Evolutionary conservation across 345 rosid genomes (phyloP), one percentile per base, ranked within the genome.

Genomic region (Salix viminalis): DNA sequence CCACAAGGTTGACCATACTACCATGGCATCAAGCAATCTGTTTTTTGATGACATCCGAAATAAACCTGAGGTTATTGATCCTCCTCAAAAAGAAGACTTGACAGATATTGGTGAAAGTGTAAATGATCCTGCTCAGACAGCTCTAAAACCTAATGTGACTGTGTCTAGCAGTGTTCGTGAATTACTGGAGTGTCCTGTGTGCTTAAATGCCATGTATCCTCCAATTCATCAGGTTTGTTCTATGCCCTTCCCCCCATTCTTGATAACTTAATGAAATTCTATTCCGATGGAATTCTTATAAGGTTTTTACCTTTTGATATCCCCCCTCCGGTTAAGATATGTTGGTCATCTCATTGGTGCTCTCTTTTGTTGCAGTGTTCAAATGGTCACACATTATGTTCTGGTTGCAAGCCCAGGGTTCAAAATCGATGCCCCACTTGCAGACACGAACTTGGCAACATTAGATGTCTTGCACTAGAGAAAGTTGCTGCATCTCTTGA

Each of bases 351-450:
- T 65, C 71, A 69, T 41, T 34, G 58, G 41, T 75, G 54, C 76
- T 68, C 23, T 61, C 68, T 72, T 54, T 37, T 67, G 37, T 68
- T 81, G 79, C 91, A 90, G 97, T 90, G 97, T 80, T 86, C 87
- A 24, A 92, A 90, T 80, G 97, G 97, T 61, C 97, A 92, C 83
- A 90, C 97, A 9, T 75, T 92, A 68, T 92, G 97, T 78, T 92
- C 90, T 48, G 89, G 88, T 64, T 92, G 97, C 89, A 92, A 90
- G 82, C 97, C 97, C 1, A 85, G 90, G 79, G 97, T 90, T 76
- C 94, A 89, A 82, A 90, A 92, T 72, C 84, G 94, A 70, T 92
- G 97, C 81, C 97, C 97, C 24, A 92, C 94, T 71, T 92, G 97
- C 87, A 85, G 94, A 76, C 94, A 92, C 24, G 97, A 92, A 80